Evolutionary conservation across 1,139 yeast genomes (phyloP).

Genomic region (Tardiomyces blankii): DNA sequence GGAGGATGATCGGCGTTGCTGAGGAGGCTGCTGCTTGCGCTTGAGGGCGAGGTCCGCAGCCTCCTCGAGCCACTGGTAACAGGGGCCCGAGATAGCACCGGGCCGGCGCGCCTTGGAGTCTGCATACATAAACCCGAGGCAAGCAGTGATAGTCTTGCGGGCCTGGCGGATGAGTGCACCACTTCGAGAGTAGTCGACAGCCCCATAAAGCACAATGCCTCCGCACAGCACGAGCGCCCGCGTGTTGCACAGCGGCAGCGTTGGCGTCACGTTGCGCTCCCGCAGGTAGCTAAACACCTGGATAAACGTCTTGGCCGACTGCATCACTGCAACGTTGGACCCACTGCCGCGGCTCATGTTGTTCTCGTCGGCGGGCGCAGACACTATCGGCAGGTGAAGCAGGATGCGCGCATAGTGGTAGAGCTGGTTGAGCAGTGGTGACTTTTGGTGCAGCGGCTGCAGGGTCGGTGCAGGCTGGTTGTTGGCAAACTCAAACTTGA

Average conservation of each 20-base stretch:
- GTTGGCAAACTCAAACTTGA: slow-evolving; percentile 55
- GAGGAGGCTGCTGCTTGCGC: slow-evolving; percentile 1
- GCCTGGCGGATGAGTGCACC: slow-evolving; percentile 70
- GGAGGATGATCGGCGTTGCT: neutral
- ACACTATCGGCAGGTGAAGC: slow-evolving; percentile 68
- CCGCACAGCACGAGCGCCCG: slow-evolving; percentile 59
- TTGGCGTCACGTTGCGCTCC: slow-evolving; percentile 31
- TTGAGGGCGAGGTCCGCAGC: slow-evolving; percentile 16
- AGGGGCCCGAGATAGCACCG: slow-evolving; percentile 14
- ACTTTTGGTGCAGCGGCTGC: slow-evolving; percentile 36
- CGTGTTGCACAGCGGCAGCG: slow-evolving; percentile 64
- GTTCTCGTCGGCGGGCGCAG: slow-evolving; percentile 21
- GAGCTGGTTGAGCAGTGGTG: slow-evolving; percentile 48
- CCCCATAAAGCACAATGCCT: slow-evolving; percentile 64
- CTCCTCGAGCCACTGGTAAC: slow-evolving; percentile 16
- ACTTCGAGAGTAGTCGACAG: slow-evolving; percentile 72
- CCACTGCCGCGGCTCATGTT: slow-evolving; percentile 34
- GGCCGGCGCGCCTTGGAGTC: slow-evolving; percentile 18
- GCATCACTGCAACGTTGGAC: slow-evolving; percentile 61
- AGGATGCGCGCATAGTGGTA: slow-evolving; percentile 74
- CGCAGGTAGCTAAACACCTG: slow-evolving; percentile 44
- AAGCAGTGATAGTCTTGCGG: slow-evolving; percentile 29
- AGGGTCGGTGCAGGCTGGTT: slow-evolving; percentile 40
- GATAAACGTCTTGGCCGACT: slow-evolving; percentile 57
- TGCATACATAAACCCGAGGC: slow-evolving; percentile 8